These are phyloP conservation scores for Sonneratia caseolaris DNA, from an alignment of 345 rosid species.

Conservation along the genomic window DNA sequence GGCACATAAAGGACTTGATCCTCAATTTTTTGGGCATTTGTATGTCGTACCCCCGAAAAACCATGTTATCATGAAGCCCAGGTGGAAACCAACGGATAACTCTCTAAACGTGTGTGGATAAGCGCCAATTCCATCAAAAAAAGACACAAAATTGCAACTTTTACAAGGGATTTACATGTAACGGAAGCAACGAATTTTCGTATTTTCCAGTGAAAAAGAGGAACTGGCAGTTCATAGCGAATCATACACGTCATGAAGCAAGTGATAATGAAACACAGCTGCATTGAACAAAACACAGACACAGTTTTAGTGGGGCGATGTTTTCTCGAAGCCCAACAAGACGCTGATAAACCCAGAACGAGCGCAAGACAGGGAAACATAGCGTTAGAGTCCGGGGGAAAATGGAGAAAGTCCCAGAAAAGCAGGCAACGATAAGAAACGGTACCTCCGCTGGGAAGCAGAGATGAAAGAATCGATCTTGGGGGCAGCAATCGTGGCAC, in stretches of 20 bases:
- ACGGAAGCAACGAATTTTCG: not conserved
- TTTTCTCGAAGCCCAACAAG: not conserved
- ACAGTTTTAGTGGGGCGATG: not conserved
- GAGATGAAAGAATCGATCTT: slow-evolving; percentile 20
- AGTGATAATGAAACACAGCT: not conserved
- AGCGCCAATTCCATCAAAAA: not conserved
- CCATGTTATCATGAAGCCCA: not conserved
- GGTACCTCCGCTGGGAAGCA: slow-evolving; percentile 19
- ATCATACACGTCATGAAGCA: not conserved
- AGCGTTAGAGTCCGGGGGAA: not conserved
- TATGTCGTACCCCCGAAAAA: too few relatives aligned
- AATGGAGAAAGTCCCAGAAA: not conserved
- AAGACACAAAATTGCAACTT: not conserved
- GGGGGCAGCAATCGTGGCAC: slow-evolving; percentile 22
- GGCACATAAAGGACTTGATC: too few relatives aligned
- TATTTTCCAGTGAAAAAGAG: not conserved
- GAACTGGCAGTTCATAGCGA: not conserved
- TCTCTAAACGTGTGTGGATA: too few relatives aligned
- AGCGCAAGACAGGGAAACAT: too few relatives aligned
- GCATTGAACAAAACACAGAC: not conserved
- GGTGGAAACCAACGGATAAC: not conserved
- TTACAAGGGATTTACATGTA: not conserved
- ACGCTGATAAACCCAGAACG: not conserved
- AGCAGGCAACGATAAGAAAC: not conserved
- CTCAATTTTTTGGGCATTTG: too few relatives aligned